These are phyloP conservation scores for Rhododendron vialii DNA, from an alignment of 148 eudicot genomes.

Conservation along the genomic window DNA sequence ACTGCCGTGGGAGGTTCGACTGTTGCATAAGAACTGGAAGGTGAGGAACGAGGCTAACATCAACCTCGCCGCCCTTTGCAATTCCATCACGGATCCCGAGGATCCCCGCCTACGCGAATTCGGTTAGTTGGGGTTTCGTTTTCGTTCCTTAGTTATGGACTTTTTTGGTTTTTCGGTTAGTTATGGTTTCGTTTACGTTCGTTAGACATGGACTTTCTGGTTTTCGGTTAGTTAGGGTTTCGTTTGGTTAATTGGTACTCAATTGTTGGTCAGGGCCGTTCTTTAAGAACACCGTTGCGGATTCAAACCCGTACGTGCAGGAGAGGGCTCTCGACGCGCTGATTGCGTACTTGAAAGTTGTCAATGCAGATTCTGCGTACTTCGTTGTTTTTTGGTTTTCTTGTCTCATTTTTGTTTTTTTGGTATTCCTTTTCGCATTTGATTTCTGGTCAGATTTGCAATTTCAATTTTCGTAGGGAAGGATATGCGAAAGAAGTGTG, in stretches of 20 bases:
- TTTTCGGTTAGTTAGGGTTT: too few species aligned
- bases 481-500: constrained; percentile 87
- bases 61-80: constrained; percentile 68
- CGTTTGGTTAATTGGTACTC: too few species aligned
- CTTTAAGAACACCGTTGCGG: constrained; percentile 75
- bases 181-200: too few species aligned
- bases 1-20: constrained; percentile 93
- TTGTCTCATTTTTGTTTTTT: too few species aligned
- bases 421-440: too few species aligned
- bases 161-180: neutral
- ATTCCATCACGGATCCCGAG: constrained; percentile 83
- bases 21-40: constrained; percentile 85
- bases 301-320: constrained; percentile 93
- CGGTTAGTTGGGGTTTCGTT: constrained; percentile 43
- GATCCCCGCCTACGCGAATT: constrained; percentile 86
- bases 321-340: constrained; percentile 91
- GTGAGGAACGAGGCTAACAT: constrained; percentile 91
- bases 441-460: neutral
- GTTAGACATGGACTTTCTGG: too few species aligned
- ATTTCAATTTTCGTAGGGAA: neutral
- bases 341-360: constrained; percentile 72
- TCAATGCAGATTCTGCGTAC: constrained; percentile 58
- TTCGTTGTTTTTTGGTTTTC: too few species aligned
- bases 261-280: constrained; percentile 40
- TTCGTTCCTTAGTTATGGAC: neutral